These are phyloP conservation scores for Dothiorella sarmentorum DNA, from an alignment of 2,329 filamentous ascomycete genomes.

Conservation along the genomic window DNA sequence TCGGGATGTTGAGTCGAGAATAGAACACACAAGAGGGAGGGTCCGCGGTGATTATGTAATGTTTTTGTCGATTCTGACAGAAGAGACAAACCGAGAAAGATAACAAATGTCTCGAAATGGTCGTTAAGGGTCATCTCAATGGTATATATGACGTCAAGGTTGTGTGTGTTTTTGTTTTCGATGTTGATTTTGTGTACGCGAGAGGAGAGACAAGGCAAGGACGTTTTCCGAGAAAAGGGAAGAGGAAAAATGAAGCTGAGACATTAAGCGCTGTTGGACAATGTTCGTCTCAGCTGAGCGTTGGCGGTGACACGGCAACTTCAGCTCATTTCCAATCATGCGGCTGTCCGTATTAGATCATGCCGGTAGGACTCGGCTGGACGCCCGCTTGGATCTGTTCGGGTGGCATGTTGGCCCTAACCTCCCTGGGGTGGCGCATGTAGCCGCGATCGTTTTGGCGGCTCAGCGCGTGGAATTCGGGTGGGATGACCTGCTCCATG, in stretches of 20 bases:
- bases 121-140: constrained; percentile 10
- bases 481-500: constrained; percentile 42
- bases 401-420: constrained; percentile 50
- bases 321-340: not conserved
- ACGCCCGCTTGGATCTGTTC: constrained; percentile 45
- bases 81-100: not conserved
- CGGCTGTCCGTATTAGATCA: constrained; percentile 25
- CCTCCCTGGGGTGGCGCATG: constrained; percentile 42
- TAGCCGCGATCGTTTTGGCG: constrained; percentile 25
- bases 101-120: not conserved
- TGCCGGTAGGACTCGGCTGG: constrained; percentile 28
- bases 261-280: not conserved
- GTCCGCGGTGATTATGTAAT: constrained; percentile 2
- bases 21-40: not conserved
- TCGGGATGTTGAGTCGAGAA: not conserved
- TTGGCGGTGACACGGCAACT: not conserved
- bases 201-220: not conserved
- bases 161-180: not conserved
- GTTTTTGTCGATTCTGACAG: not conserved
- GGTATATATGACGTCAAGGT: not conserved
- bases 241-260: not conserved
- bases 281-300: not conserved
- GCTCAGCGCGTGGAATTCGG: constrained; percentile 22
- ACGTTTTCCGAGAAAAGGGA: not conserved
- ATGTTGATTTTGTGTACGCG: not conserved